phyloP scores from a whole-genome alignment of 345 rosid genomes.

The Turritis glabra region DNA sequence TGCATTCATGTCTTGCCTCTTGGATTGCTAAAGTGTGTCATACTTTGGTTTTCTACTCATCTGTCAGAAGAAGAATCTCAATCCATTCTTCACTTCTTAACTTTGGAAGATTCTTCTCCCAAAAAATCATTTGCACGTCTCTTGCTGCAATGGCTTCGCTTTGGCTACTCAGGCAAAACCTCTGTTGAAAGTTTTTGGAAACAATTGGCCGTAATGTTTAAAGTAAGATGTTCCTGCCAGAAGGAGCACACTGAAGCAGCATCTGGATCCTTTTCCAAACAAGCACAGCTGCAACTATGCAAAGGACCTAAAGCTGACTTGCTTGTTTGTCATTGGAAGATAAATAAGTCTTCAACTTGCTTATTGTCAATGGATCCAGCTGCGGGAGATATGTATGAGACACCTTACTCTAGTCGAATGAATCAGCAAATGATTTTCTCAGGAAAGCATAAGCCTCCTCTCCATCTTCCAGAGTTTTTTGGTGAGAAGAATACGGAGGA shows the following conservation, averaged over 20 bases:
- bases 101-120: slow-evolving; percentile 36
- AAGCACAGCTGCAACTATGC: slow-evolving; percentile 29
- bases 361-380: slow-evolving; percentile 32
- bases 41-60: slow-evolving; percentile 71
- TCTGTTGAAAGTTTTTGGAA: slow-evolving; percentile 53
- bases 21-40: slow-evolving; percentile 67
- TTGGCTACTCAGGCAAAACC: slow-evolving; percentile 60
- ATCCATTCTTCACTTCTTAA: slow-evolving; percentile 52
- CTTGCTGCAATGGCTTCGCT: slow-evolving; percentile 62
- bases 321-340: slow-evolving; percentile 34
- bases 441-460: slow-evolving; percentile 26
- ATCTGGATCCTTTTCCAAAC: slow-evolving; percentile 38
- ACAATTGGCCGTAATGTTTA: slow-evolving; percentile 52
- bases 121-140: slow-evolving; percentile 53
- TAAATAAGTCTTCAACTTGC: slow-evolving; percentile 29
- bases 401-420: slow-evolving; percentile 52
- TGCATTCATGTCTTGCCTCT: slow-evolving; percentile 73
- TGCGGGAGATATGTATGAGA: slow-evolving; percentile 30
- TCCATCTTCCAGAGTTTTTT: slow-evolving; percentile 36
- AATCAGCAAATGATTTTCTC: slow-evolving; percentile 50
- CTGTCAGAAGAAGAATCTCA: slow-evolving; percentile 57
- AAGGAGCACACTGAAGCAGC: slow-evolving; percentile 43
- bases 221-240: slow-evolving; percentile 43
- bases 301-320: slow-evolving; percentile 27
- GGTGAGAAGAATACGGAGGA: slow-evolving; percentile 41